Evolutionary conservation across 2,329 filamentous ascomycete species (phyloP).

Genomic region (Escovopsis sp.): DNA sequence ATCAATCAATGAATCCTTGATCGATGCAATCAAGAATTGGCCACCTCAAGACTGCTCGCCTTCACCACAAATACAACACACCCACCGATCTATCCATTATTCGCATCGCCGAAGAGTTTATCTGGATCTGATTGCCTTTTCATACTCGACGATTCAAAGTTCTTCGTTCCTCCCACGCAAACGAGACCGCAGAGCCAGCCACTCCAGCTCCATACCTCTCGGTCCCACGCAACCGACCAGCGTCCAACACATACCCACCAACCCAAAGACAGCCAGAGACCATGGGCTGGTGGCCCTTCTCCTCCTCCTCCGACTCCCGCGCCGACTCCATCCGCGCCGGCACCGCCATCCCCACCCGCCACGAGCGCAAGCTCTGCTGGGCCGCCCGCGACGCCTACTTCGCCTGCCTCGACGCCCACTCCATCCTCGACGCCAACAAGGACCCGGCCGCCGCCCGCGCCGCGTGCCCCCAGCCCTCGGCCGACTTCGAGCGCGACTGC

Average conservation of each 20-base stretch:
- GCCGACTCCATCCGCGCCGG: slow-evolving; percentile 40
- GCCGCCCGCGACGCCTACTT: slow-evolving; percentile 81
- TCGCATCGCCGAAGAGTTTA: too few species aligned
- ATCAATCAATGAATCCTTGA: too few species aligned
- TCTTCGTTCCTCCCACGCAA: too few species aligned
- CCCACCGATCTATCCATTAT: too few species aligned
- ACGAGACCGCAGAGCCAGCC: too few species aligned
- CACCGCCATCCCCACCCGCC: slow-evolving; percentile 66
- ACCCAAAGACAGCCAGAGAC: slow-evolving; percentile 1
- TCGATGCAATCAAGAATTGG: too few species aligned
- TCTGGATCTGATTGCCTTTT: too few species aligned
- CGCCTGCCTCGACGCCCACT: slow-evolving; percentile 65
- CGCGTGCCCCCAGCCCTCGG: slow-evolving; percentile 26
- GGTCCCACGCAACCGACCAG: neutral
- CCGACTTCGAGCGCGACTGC: slow-evolving; percentile 69
- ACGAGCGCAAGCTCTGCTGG: slow-evolving; percentile 75
- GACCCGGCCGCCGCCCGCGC: slow-evolving; percentile 24
- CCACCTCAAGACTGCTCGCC: too few species aligned
- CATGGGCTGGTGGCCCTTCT: slow-evolving; percentile 37
- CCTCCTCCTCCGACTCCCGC: slow-evolving; percentile 25
- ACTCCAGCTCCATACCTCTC: too few species aligned
- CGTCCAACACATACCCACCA: neutral
- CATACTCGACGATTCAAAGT: too few species aligned
- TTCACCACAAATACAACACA: too few species aligned
- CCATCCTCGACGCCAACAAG: slow-evolving; percentile 55